Conservation (phyloP, 768 basidiomycete species). For the Holtermanniella nyarrowii region DNA sequence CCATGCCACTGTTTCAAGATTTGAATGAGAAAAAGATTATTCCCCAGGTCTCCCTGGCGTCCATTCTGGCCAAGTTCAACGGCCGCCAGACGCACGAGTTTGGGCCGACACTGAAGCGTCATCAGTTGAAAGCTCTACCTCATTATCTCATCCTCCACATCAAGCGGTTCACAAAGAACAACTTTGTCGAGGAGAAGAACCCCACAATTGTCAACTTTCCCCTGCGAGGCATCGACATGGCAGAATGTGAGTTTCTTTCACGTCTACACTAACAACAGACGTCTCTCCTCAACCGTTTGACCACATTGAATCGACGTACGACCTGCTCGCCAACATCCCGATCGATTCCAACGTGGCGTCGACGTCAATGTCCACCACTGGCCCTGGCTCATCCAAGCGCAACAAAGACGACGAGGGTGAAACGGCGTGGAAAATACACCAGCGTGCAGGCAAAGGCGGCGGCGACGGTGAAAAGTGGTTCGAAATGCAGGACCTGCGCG, state of each 20-base stretch:
- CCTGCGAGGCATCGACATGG: slow-evolving; percentile 80
- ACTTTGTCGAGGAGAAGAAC: slow-evolving; percentile 96
- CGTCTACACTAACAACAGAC: slow-evolving; percentile 47
- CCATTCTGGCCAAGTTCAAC: slow-evolving; percentile 86
- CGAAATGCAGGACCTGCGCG: slow-evolving; percentile 89
- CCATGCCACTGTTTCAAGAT: slow-evolving; percentile 96
- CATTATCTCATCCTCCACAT: slow-evolving; percentile 88
- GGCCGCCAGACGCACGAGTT: slow-evolving; percentile 83
- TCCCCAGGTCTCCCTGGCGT: slow-evolving; percentile 86
- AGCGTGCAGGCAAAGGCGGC: slow-evolving; percentile 49
- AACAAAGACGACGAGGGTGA: slow-evolving; percentile 61
- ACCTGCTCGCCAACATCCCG: slow-evolving; percentile 89
- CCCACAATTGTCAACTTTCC: slow-evolving; percentile 98
- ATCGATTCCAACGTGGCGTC: slow-evolving; percentile 95
- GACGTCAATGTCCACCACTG: slow-evolving; percentile 48
- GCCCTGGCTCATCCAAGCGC: slow-evolving; percentile 26
- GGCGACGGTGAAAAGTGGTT: slow-evolving; percentile 88
- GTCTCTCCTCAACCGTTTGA: slow-evolving; percentile 54
- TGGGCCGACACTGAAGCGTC: slow-evolving; percentile 66
- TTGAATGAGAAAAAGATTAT: slow-evolving; percentile 96
- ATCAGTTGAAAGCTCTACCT: slow-evolving; percentile 79
- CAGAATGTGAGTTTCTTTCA: slow-evolving; percentile 59
- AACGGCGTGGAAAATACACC: slow-evolving; percentile 68
- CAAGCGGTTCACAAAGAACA: slow-evolving; percentile 93
- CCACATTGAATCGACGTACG: slow-evolving; percentile 64